Evolutionary conservation across 2,329 filamentous ascomycete species (phyloP).

Genomic region (Stagonosporopsis cucurbitacearum): DNA sequence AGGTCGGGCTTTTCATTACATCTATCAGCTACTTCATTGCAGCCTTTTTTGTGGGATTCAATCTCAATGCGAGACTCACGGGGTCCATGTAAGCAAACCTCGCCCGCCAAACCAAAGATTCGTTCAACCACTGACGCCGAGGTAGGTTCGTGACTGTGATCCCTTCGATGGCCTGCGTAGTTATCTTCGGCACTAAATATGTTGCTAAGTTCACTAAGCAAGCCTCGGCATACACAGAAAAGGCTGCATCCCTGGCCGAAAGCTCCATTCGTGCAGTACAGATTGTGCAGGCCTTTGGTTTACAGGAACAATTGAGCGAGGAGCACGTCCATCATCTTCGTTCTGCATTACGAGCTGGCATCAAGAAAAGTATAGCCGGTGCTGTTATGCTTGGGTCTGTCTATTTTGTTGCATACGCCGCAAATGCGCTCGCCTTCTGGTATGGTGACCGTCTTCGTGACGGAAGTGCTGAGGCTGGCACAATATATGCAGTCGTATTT

Average conservation of each 20-base stretch:
- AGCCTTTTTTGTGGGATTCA: constrained; percentile 55
- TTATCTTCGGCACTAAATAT: constrained; percentile 51
- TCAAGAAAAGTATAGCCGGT: constrained; percentile 51
- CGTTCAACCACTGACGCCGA: not conserved
- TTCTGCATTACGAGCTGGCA: constrained; percentile 44
- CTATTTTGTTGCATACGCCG: constrained; percentile 55
- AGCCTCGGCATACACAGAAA: constrained; percentile 49
- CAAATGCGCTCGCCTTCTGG: constrained; percentile 56
- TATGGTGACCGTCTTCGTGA: constrained; percentile 46
- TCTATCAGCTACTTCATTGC: constrained; percentile 56
- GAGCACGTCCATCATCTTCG: constrained; percentile 47
- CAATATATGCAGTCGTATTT: constrained; percentile 69
- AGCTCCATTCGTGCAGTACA: constrained; percentile 55
- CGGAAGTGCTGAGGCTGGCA: constrained; percentile 52
- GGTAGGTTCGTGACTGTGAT: constrained; percentile 54
- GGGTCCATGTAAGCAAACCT: constrained; percentile 46
- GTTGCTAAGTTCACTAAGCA: constrained; percentile 51
- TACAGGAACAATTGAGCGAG: constrained; percentile 49
- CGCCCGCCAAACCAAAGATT: no score
- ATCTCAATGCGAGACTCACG: constrained; percentile 51
- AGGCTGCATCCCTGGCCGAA: constrained; percentile 54
- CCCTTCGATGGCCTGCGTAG: constrained; percentile 55
- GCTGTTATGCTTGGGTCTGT: constrained; percentile 53
- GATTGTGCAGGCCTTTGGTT: constrained; percentile 57
- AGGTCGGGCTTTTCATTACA: constrained; percentile 55